Evolutionary conservation across 164 flowering plant species (phyloP), one percentile per base, ranked within the genome.

Genomic region (Malania oleifera): DNA sequence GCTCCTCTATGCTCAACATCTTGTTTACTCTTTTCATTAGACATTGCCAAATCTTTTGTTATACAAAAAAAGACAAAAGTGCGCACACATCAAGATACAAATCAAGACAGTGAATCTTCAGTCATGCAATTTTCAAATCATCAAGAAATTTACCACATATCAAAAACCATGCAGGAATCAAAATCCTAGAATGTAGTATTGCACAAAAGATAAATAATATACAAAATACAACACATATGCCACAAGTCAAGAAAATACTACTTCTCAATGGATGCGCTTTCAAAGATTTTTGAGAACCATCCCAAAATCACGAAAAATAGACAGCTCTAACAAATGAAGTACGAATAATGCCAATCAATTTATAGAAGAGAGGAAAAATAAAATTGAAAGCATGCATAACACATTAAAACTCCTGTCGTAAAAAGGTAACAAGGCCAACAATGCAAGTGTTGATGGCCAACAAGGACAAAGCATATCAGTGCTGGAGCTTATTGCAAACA

Each of bases 31-130:
- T 77, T 76, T 34, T 73, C 80, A 61, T 82, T 81, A 49, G 54
- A 72, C 50, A 63, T 56, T 61, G 63, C 46, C 71, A 86, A 71
- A 48, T 62, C 90, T 81, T 60, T 70, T 52, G 26, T 41, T n/a
- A n/a, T 22, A 19, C 51, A 22, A 4, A 19, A 53, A 54, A 1
- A 54, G 61, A 52, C 19, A 1, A 37, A 34, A 49, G 18, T 22
- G 56, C 19, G 25, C 56, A 47, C 17, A 24, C 17, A 56, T 64
- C 43, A 50, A 35, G 5, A 28, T 19, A 53, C 43, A 15, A 28
- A 25, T 27, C 18, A 38, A 8, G 1, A 22, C 3, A n/a, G n/a
- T n/a, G n/a, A n/a, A 15, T 15, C 48, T 29, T 29, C 15, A 40
- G 8, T 23, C 17, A 20, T 47, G 27, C 51, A 19, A 22, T 9